Conservation (phyloP, 1,284 basidiomycete genomes). For the Ganoderma lucidum region DNA sequence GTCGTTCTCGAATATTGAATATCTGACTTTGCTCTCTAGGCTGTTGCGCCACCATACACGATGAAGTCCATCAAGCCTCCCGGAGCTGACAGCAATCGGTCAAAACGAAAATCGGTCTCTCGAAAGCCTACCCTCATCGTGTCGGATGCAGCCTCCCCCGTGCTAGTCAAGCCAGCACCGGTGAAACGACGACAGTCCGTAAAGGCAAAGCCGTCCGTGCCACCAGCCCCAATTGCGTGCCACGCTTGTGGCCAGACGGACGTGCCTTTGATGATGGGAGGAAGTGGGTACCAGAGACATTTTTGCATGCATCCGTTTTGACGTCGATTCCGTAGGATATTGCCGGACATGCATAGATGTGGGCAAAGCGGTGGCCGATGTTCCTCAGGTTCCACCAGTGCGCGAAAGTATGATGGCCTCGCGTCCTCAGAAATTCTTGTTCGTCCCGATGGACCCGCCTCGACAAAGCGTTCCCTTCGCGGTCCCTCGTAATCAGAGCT, state of each 20-base stretch:
- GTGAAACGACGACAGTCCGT: slow-evolving; percentile 36
- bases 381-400: slow-evolving; percentile 23
- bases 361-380: slow-evolving; percentile 39
- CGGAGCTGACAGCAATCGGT: slow-evolving; percentile 38
- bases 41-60: slow-evolving; percentile 53
- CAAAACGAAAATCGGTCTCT: slow-evolving; percentile 37
- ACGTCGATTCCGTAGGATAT: slow-evolving; percentile 37
- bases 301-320: neutral
- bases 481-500: neutral
- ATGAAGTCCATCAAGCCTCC: slow-evolving; percentile 61
- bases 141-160: slow-evolving; percentile 2
- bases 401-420: neutral
- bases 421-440: neutral
- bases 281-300: slow-evolving; percentile 55
- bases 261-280: slow-evolving; percentile 76
- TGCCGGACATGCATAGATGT: slow-evolving; percentile 63
- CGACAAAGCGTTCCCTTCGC: neutral
- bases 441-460: neutral
- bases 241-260: slow-evolving; percentile 66
- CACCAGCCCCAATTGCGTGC: slow-evolving; percentile 56
- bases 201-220: slow-evolving; percentile 37
- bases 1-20: neutral
- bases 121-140: slow-evolving; percentile 35
- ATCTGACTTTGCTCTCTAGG: slow-evolving; percentile 42
- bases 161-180: slow-evolving; percentile 14